These are phyloP conservation scores for Posidonia oceanica DNA, from an alignment of 116 monocot genomes.

Conservation along the genomic window DNA sequence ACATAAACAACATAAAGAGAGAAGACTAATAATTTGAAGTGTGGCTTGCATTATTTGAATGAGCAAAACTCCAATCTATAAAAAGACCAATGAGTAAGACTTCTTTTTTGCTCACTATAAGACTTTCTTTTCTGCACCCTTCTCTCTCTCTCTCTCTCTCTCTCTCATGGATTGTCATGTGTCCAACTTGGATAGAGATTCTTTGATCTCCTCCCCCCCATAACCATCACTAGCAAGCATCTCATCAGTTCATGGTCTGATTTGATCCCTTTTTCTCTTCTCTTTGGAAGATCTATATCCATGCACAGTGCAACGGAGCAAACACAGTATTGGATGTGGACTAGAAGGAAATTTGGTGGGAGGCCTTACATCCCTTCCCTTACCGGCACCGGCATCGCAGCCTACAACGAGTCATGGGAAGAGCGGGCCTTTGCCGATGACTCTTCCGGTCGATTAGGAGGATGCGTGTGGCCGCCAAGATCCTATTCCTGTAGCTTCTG, in stretches of 20 bases:
- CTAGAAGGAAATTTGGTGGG: slow-evolving; percentile 16
- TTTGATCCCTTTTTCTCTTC: slow-evolving; percentile 4
- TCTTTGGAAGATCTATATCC: background rate
- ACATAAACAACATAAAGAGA: background rate
- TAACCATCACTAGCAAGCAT: background rate
- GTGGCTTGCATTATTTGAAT: background rate
- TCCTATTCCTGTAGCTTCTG: slow-evolving; percentile 55
- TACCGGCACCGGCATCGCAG: background rate
- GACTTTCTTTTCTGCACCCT: too few relatives aligned
- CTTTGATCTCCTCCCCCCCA: slow-evolving; percentile 1
- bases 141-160: background rate
- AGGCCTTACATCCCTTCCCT: slow-evolving; percentile 6
- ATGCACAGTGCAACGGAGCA: slow-evolving; percentile 36
- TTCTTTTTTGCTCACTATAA: too few relatives aligned
- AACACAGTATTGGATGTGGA: slow-evolving; percentile 46
- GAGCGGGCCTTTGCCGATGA: slow-evolving; percentile 40
- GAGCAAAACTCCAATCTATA: background rate
- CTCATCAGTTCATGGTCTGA: background rate
- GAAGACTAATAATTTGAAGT: background rate
- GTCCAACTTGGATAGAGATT: slow-evolving; percentile 13
- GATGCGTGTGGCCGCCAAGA: slow-evolving; percentile 46
- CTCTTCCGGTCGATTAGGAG: slow-evolving; percentile 16
- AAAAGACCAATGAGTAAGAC: too few relatives aligned
- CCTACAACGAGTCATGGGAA: slow-evolving; percentile 25
- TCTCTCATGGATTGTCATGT: background rate